Evolutionary conservation across 352 stramenopile species (phyloP), one percentile per base, ranked within the genome.

Genomic region (Thraustotheca clavata): DNA sequence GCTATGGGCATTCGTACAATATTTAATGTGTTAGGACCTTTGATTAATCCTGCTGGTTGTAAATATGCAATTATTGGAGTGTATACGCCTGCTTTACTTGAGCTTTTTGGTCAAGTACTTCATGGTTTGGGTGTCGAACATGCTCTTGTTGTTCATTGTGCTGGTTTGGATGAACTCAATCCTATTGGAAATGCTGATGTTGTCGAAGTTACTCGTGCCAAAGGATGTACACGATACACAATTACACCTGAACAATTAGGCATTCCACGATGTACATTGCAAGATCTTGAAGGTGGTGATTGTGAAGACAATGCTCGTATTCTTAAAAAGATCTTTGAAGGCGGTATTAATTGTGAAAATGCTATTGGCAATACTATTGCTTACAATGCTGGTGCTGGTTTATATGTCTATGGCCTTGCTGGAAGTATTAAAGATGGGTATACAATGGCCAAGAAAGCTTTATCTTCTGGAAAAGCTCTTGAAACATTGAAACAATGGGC

Each of bases 11-110:
- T 99, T 35, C 88, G 96, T 62, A 97, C 88, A 11, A 88, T 96
- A 26, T 99, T 99, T 70, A 99, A 99, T 73, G 97, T 99, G 54
- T 77, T 99, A 20, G 97, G 97, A 14, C 96, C 97, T 29, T 91
- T 99, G 70, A 91, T 98, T 4, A 99, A 99, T 79, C 94, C 97
- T 2, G 96, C 96, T 0, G 76, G 84, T 24, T 98, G 96, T 52
- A 89, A 98, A 70, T 84, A 82, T 46, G 80, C 97, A 32, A 94
- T 99, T n/a, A 98, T 99, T 71, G 97, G 97, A 55, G 97, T 99
- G 9, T 99, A 99, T 72, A 91, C 96, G 55, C 90, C 97, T 4
- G 69, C 86, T 5, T 75, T 99, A 16, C 75, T 99, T 16, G 75
- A 88, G 26, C 66, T 94, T 7, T 94, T 95, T 67, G 88, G 82